phyloP scores from a whole-genome alignment of 345 rosid species.

The Iberis pinnata region DNA sequence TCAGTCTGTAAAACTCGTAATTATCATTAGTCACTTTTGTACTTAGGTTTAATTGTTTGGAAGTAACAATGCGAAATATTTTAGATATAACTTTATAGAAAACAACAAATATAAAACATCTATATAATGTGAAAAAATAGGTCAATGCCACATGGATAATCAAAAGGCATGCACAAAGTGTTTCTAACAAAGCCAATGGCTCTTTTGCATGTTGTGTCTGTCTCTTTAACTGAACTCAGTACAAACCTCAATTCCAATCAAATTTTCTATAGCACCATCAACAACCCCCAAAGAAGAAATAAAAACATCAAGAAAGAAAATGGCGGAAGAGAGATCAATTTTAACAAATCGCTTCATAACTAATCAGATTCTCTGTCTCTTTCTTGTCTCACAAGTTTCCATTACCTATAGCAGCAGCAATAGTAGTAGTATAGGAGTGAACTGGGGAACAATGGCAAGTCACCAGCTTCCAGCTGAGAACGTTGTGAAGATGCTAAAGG shows the following conservation, averaged over 20 bases:
- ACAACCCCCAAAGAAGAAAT: neutral
- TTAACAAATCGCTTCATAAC: neutral
- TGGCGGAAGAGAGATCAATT: constrained; percentile 21
- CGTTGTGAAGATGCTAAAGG: constrained; percentile 53
- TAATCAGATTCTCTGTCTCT: constrained; percentile 18
- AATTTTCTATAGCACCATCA: neutral
- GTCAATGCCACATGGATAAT: constrained; percentile 26
- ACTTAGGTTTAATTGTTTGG: too few relatives aligned
- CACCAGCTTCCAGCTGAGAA: constrained; percentile 60
- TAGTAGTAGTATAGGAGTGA: constrained; percentile 37
- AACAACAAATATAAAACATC: neutral
- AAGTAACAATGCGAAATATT: too few relatives aligned
- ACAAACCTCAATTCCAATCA: constrained; percentile 29
- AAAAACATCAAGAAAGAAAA: neutral
- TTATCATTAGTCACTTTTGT: too few relatives aligned
- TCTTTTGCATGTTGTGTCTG: constrained; percentile 30
- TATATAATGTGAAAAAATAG: neutral
- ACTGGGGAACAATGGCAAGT: constrained; percentile 78
- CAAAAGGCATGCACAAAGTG: constrained; percentile 32
- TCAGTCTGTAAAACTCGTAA: too few relatives aligned
- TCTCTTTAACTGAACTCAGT: constrained; percentile 33
- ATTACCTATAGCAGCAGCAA: constrained; percentile 7
- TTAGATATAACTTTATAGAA: too few relatives aligned
- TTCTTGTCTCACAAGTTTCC: constrained; percentile 24
- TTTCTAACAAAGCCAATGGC: constrained; percentile 13